Base-by-base conservation (phyloP, 1,284 basidiomycete species). In the Fereydounia khargensis region DNA sequence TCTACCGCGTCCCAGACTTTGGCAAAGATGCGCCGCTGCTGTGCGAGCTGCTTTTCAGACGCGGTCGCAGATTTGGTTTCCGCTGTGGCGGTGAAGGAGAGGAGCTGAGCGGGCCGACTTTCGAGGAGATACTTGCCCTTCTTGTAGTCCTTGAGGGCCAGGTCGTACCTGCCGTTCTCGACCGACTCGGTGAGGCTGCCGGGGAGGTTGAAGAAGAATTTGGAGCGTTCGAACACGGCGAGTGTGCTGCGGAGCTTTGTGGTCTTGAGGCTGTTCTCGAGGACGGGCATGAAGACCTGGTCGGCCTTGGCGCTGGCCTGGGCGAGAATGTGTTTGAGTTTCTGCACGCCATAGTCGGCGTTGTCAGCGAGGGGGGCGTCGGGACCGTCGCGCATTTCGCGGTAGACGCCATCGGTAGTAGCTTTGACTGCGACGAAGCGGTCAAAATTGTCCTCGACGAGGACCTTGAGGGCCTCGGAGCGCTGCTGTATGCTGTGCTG, bases 391-490 rank as follows among this genome's bases (percentile, higher is more conserved):
- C 51, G 52, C 94, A 99, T 98, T 76, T 97, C 77, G 27, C 86
- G 82, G 74, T 91, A 88, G 2, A 97, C 80, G 8, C 91, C 89
- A 78, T 96, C 94, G 9, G 89, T 94, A 10, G 89, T 89, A 13
- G 90, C 89, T 73, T 99, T 99, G 53, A 99, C 94, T 4, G 90
- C 88, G 10, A 98, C 94, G 71, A 98, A 98, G 19, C 91, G 82
- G 78, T 98, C 92, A 79, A 98, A 97, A 78, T 97, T 96, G 69
- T 96, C 90, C 77, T 97, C 91, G 18, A 99, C 95, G 32, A 99
- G 81, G 19, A 95, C 85, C 39, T 91, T 83, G 51, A 98, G 86
- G 19, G 92, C 94, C 67, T 94, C 90, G 2, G 89, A 91, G 24
- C 92, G 49, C 47, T 72, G 68, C 30, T 61, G 65, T 40, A 75